These are phyloP conservation scores for Colletotrichum graminicola DNA, from an alignment of 2,329 filamentous ascomycete species.

Conservation along the genomic window DNA sequence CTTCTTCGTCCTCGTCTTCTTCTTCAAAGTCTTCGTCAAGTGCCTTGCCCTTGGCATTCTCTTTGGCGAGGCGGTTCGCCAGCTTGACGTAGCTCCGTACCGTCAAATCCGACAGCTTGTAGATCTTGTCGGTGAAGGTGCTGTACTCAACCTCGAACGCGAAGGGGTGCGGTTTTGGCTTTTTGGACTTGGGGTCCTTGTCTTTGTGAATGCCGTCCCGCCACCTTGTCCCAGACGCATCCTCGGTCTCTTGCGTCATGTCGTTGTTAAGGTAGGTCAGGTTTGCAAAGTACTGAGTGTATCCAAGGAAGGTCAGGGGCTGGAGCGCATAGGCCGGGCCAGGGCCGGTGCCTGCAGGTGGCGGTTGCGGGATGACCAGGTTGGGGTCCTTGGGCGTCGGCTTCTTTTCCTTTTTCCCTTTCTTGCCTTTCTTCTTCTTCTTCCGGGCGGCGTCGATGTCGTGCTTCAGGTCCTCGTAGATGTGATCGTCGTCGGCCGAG, in stretches of 20 bases:
- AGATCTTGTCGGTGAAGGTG: constrained; percentile 81
- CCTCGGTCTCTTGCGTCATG: constrained; percentile 54
- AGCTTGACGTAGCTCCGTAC: constrained; percentile 84
- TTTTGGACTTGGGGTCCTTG: constrained; percentile 66
- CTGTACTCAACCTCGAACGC: constrained; percentile 87
- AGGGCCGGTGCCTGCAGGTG: constrained; percentile 78
- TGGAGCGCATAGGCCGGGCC: constrained; percentile 94
- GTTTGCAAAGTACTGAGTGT: constrained; percentile 94
- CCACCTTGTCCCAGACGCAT: constrained; percentile 62
- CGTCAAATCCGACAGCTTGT: constrained; percentile 84
- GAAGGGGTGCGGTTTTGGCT: constrained; percentile 74
- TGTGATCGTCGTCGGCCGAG: constrained; percentile 39
- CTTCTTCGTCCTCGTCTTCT: constrained; percentile 42
- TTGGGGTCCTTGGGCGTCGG: constrained; percentile 64
- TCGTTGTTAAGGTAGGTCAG: constrained; percentile 90
- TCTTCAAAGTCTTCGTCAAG: constrained; percentile 48
- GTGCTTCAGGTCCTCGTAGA: constrained; percentile 48
- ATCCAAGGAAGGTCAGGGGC: constrained; percentile 81
- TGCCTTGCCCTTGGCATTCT: constrained; percentile 44
- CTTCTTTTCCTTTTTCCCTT: constrained; percentile 55
- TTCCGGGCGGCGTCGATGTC: constrained; percentile 50
- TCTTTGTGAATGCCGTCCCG: constrained; percentile 73
- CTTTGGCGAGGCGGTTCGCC: constrained; percentile 80
- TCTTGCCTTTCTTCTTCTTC: constrained; percentile 54
- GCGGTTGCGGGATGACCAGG: constrained; percentile 76